Base-by-base conservation (phyloP, 805 yeast species). In the Ogataea parapolymorpha region DNA sequence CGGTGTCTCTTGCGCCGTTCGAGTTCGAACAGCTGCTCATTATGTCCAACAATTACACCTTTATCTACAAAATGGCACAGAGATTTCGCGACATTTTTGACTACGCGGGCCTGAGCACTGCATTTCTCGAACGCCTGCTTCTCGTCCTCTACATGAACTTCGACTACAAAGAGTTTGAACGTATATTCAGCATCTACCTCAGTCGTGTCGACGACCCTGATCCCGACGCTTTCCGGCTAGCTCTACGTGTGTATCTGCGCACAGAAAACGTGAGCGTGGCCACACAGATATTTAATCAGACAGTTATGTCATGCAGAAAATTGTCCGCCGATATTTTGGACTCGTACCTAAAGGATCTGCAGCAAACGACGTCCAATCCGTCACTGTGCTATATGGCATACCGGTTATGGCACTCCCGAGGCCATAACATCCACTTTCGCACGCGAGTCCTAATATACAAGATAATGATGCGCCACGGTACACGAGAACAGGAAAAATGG, bases 191-290 rank as follows among this genome's bases (percentile, higher is more conserved):
- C 13, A 33, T 41, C 1, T 58, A 49, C 26, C 30, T 46, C 26
- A 45, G 37, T 24, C 26, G 39, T 6, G 46, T 35, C 14, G 43
- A 42, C 34, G 38, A 18, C 8, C 46, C 43, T 24, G 34, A 39
- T 5, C 54, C 56, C 4, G 44, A 42, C n/a, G 32, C 50, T 16
- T 40, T 60, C 18, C 39, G 32, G 11, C 30, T 37, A 16, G 61
- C 66, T 5, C 42, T 60, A 29, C 48, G 49, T 27, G 52, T 55
- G 10, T 57, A 56, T 44, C 26, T 59, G 5, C 45, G 51, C 28
- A 46, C 56, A 6, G 61, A 53, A 26, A 54, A 56, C 34, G 46
- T 58, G 11, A 45, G 46, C 22, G 44, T 49, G 42, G 63, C 66
- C 6, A 48, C 49, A 3, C 60, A 56, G 45, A 33, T 61, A 8